These are phyloP conservation scores for Sporobolomyces roseus DNA, from an alignment of 768 basidiomycete species.

Conservation along the genomic window DNA sequence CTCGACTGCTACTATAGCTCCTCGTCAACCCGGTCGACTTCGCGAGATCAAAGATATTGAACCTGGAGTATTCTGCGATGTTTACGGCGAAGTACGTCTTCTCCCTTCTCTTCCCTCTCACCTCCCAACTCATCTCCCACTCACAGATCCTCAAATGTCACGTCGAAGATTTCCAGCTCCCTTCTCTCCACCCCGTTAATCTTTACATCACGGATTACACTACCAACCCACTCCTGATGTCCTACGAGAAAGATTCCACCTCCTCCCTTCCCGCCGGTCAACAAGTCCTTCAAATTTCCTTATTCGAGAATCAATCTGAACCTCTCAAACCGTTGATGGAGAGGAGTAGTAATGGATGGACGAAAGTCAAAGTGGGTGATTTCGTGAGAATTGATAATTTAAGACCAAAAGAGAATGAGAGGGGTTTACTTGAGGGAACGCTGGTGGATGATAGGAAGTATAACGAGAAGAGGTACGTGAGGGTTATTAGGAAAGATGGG, in stretches of 20 bases:
- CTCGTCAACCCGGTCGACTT: background rate
- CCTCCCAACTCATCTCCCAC: background rate
- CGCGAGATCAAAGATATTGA: constrained; percentile 2
- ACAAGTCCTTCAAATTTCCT: constrained; percentile 5
- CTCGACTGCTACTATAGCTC: too few relatives aligned
- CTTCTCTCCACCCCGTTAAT: background rate
- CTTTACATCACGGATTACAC: constrained; percentile 32
- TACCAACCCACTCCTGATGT: background rate
- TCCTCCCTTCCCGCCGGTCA: background rate
- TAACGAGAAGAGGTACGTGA: background rate
- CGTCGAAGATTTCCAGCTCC: background rate
- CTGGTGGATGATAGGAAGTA: constrained; percentile 2
- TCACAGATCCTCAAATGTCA: constrained; percentile 10
- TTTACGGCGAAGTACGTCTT: constrained; percentile 2
- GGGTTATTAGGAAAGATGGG: background rate
- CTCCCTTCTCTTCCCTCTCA: background rate
- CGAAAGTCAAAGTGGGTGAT: background rate
- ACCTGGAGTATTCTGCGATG: background rate
- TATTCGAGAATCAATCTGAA: constrained; percentile 7
- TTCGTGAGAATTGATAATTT: background rate
- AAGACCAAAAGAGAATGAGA: background rate
- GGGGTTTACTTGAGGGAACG: background rate
- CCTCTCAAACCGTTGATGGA: background rate
- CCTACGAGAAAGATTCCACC: background rate
- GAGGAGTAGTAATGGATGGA: too few relatives aligned